Conservation (phyloP, 2,329 filamentous ascomycete genomes). For the Exophiala lecanii-corni region DNA sequence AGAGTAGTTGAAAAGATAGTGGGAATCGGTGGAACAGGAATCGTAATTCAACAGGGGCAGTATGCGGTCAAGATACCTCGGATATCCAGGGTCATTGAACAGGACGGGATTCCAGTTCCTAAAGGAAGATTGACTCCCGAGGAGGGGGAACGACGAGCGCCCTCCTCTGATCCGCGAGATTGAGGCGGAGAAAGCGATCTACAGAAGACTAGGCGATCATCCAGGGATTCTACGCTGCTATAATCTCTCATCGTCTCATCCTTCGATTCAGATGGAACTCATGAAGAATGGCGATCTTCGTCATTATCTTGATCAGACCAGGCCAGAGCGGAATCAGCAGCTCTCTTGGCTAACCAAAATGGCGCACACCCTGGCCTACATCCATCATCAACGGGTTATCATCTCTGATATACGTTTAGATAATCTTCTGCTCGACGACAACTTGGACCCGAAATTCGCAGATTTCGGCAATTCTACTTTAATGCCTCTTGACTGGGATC, state of each 20-base stretch:
- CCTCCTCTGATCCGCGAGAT: constrained; percentile 16
- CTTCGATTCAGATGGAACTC: constrained; percentile 13
- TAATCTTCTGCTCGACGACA: constrained; percentile 2
- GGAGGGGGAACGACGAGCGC: constrained; percentile 22
- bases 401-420: constrained; percentile 8
- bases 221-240: constrained; percentile 14
- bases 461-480: constrained; percentile 30
- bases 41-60: constrained; percentile 21
- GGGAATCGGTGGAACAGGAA: constrained; percentile 20
- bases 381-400: constrained; percentile 16
- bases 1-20: constrained; percentile 19
- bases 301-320: constrained; percentile 11
- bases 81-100: constrained; percentile 16
- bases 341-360: constrained; percentile 20
- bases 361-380: constrained; percentile 13
- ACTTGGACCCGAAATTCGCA: constrained; percentile 25
- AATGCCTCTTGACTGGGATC: constrained; percentile 25
- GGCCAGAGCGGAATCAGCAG: constrained; percentile 6
- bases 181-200: constrained; percentile 20
- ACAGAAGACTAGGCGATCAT: constrained; percentile 16
- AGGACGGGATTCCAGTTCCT: constrained; percentile 18
- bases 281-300: constrained; percentile 26
- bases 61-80: constrained; percentile 24
- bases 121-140: constrained; percentile 13
- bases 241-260: constrained; percentile 7